Evolutionary conservation across 768 basidiomycete species (phyloP), one percentile per base, ranked within the genome.

Genomic region (Kwoniella mangroviensis): DNA sequence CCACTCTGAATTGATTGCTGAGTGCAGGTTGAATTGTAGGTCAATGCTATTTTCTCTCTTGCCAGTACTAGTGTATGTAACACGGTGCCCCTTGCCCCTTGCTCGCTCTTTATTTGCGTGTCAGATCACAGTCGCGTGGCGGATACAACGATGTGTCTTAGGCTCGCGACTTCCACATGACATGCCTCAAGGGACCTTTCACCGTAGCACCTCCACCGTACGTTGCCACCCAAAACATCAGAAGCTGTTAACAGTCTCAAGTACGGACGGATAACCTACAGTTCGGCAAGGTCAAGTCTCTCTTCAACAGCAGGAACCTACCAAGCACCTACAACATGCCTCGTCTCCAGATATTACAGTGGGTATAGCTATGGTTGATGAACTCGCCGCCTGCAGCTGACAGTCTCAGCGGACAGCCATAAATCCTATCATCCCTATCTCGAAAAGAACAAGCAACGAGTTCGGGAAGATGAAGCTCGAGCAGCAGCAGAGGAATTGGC

Each of bases 381-480:
- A 28, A 24, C 49, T 3, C 60, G 22, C 26, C 19, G 42, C 55
- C 53, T 12, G 41, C 12, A 40, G 13, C 17, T 19, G 49, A 43
- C 61, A 28, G 26, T 61, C 49, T 28, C 21, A n/a, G 13, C 40
- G 2, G 4, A 2, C 60, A 80, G 79, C 21, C 83, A 84, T 69
- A 84, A 84, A 69, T 83, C 82, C 4, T 84, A 84, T 56, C 83
- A 84, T 56, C 82, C 82, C 1, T 84, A 84, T 56, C 73, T 81
- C 9, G 82, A 84, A 65, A 78, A 74, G 72, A 84, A 84, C 76
- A 84, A 84, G 73, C 79, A 83, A 61, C 71, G 77, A 55, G 83
- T 84, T 26, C 69, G 82, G 26, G 79, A 83, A 59, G 83, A 84
- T 73, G 83, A 84, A 73, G 79, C 77, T 21, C 68, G 74, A 66